Evolutionary conservation across 192 early-diverging fungal genomes (phyloP), one percentile per base, ranked within the genome.

Genomic region (Coemansia sp.): DNA sequence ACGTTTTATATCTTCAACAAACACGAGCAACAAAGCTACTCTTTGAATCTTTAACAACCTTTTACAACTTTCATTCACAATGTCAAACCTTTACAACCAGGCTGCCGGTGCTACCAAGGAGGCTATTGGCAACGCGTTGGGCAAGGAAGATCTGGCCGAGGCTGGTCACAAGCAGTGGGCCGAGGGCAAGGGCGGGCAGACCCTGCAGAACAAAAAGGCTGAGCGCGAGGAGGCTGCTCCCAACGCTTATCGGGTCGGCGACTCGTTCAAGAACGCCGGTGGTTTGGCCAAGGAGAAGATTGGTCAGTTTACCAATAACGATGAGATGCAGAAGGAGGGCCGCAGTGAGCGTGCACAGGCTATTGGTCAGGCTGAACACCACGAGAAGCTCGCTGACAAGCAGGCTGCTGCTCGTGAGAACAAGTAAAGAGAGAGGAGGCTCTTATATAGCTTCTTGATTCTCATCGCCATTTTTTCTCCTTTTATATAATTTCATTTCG

Each of bases 91-190:
- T 39, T 22, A 46, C 29, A 62, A 62, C 45, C 50, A 53, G 19
- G 51, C 59, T 8, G 29, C 51, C 27, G 59, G 59, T 17, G 22
- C 37, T 22, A 32, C 40, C 51, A 62, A 62, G 51, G 59, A 62
- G 37, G 24, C 42, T 9, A n/a, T 62, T 0, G 59, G 59, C 2
- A 48, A 47, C 22, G 27, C 46, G 13, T 28, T 43, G 13, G 59
- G 59, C 25, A 53, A 62, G 37, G 17, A 39, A 13, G 34, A 43
- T n/a, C 25, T 62, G 29, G 38, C 42, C 4, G 23, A 46, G 4
- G 14, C 23, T 20, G 59, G 59, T 2, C 59, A 28, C 30, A 5
- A 36, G 20, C 59, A 61, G 17, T 43, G 38, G n/a, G 51, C 59
- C 9, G 41, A 61, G 23, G 59, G 41, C 23, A 36, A 44, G 8